A percentile compares a stretch with the other conserved stretches of the same genome.
Conservation (phyloP, 208 protist species). For the Leishmania aethiopica region DNA sequence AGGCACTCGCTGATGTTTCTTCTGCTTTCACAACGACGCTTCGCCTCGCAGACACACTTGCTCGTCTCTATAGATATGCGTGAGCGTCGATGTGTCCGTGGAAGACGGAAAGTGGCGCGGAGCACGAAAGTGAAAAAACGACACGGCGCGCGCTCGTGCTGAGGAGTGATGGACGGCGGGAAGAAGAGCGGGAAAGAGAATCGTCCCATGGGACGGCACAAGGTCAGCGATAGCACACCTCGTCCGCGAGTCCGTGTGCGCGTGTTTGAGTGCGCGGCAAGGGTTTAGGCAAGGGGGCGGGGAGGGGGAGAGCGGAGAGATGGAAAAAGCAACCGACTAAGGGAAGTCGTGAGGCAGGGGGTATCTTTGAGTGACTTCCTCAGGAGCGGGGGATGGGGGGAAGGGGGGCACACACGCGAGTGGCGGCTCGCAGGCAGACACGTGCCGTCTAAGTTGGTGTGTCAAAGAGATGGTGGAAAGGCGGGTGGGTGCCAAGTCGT, state of each 20-base stretch:
- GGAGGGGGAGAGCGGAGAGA: not conserved
- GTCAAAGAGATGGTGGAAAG: not conserved
- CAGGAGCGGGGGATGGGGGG: not conserved
- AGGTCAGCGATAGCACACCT: not conserved
- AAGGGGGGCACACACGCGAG: too few species aligned
- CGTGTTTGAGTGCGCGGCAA: not conserved
- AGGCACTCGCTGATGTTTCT: not conserved
- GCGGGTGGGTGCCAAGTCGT: not conserved
- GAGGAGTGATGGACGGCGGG: not conserved
- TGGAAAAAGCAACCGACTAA: not conserved
- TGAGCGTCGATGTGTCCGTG: not conserved
- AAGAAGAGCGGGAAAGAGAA: not conserved
- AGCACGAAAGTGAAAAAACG: not conserved
- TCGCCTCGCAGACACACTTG: not conserved
- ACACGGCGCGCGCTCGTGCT: not conserved
- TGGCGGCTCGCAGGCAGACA: not conserved
- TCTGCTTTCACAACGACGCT: not conserved
- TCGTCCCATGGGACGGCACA: not conserved
- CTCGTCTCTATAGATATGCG: not conserved
- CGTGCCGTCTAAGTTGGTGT: not conserved
- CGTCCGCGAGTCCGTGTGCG: not conserved
- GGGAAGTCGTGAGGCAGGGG: not conserved
- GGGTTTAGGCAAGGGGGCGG: not conserved
- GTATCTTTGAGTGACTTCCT: not conserved
- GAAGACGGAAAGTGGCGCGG: not conserved